Evolutionary conservation across 2,329 filamentous ascomycete genomes (phyloP).

Genomic region (Scedosporium dehoogii): DNA sequence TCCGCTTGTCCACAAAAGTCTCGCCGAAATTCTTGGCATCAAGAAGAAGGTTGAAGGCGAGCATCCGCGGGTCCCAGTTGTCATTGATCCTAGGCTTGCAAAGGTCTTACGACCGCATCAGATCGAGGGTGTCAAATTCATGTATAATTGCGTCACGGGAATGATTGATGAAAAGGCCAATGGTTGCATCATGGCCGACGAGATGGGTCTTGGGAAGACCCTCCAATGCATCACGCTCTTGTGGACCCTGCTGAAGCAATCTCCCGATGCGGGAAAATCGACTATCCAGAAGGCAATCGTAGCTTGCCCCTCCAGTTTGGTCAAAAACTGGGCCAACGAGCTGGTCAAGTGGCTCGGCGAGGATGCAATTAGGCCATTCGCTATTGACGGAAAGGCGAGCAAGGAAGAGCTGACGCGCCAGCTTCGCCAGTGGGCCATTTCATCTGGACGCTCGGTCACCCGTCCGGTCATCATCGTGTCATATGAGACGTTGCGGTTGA

Average conservation of each 20-base stretch:
- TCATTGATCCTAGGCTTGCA: constrained; percentile 82
- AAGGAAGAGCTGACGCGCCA: constrained; percentile 90
- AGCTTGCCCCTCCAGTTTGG: constrained; percentile 90
- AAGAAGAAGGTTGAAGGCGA: constrained; percentile 79
- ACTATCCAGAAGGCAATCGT: constrained; percentile 97
- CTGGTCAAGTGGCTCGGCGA: constrained; percentile 91
- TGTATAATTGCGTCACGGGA: constrained; percentile 92
- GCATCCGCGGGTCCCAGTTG: constrained; percentile 84
- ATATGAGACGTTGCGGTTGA: constrained; percentile 87
- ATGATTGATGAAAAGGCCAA: constrained; percentile 88
- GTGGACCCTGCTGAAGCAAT: constrained; percentile 95
- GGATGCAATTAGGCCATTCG: constrained; percentile 85
- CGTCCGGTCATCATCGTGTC: constrained; percentile 94
- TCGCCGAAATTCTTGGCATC: constrained; percentile 89
- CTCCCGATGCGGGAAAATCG: constrained; percentile 83
- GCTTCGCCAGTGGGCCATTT: constrained; percentile 88
- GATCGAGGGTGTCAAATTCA: constrained; percentile 94
- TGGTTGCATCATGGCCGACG: constrained; percentile 98
- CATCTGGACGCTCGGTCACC: constrained; percentile 79
- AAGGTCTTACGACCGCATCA: constrained; percentile 95
- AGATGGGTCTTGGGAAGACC: constrained; percentile 97
- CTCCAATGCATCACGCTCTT: constrained; percentile 92
- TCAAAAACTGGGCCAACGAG: constrained; percentile 97
- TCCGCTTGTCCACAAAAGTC: constrained; percentile 83
- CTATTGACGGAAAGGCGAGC: constrained; percentile 90